Evolutionary conservation across 1,284 basidiomycete species (phyloP).

Genomic region (Puccinia hordei): DNA sequence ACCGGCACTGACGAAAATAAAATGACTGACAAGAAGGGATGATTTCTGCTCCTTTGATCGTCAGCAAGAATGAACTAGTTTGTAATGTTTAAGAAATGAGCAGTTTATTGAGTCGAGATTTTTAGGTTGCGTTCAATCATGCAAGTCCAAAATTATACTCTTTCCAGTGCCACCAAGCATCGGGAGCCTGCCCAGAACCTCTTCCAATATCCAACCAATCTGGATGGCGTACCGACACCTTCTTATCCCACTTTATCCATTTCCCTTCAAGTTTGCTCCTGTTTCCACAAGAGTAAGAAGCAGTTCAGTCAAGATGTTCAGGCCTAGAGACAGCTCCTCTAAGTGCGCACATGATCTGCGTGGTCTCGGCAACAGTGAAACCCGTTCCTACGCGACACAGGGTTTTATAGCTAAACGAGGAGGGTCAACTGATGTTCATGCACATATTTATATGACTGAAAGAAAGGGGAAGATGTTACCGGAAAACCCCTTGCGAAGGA

Average conservation of each 20-base stretch:
- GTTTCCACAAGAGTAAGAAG: neutral
- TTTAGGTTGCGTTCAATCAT: neutral
- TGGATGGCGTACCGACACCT: neutral
- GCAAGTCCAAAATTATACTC: slow-evolving; percentile 11
- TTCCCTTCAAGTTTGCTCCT: slow-evolving; percentile 47
- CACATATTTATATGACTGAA: neutral
- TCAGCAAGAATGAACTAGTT: slow-evolving; percentile 45
- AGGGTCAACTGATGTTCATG: neutral
- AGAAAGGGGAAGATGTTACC: slow-evolving; percentile 10
- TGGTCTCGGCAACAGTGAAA: slow-evolving; percentile 14
- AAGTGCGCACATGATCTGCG: slow-evolving; percentile 36
- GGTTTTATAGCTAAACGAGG: slow-evolving; percentile 42
- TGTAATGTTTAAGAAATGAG: neutral
- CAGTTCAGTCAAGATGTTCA: neutral
- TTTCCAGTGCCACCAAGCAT: slow-evolving; percentile 39
- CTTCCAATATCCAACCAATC: slow-evolving; percentile 33
- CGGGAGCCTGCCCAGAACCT: neutral
- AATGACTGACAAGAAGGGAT: slow-evolving; percentile 26
- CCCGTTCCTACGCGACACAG: slow-evolving; percentile 37
- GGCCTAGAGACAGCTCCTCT: neutral
- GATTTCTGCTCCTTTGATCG: slow-evolving; percentile 46
- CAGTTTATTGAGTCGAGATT: neutral
- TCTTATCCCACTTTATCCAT: slow-evolving; percentile 35
- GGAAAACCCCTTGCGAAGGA: slow-evolving; percentile 14
- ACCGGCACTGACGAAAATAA: neutral